These are phyloP conservation scores for Solanum bulbocastanum DNA, from an alignment of 257 asterid genomes.

Conservation along the genomic window DNA sequence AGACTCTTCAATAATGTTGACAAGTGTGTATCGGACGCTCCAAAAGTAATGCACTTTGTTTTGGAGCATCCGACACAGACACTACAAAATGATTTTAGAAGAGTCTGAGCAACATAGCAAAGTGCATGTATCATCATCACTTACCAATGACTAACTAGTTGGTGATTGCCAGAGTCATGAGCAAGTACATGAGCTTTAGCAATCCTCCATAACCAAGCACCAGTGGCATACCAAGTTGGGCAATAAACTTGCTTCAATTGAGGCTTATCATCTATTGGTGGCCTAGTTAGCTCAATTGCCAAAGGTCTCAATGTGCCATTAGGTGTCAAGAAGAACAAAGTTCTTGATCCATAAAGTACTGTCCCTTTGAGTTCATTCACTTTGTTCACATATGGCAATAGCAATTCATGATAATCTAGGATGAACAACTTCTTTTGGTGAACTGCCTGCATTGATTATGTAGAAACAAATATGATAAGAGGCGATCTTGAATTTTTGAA, in stretches of 20 bases:
- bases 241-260: conserved; percentile 48
- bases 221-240: conserved; percentile 44
- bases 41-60: not conserved
- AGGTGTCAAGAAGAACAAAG: conserved; percentile 47
- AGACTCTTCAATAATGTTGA: not conserved
- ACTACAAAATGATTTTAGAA: not conserved
- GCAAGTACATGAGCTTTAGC: conserved; percentile 69
- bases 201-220: conserved; percentile 65
- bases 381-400: conserved; percentile 54
- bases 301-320: conserved; percentile 43
- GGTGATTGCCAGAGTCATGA: conserved; percentile 72
- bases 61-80: not conserved
- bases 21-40: not conserved
- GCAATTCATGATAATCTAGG: conserved; percentile 61
- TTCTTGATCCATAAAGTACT: conserved; percentile 68
- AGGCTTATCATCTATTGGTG: conserved; percentile 45
- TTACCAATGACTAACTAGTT: conserved; percentile 73
- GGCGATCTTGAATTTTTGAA: too few species aligned
- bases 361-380: conserved; percentile 48
- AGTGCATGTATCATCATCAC: not conserved
- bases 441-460: conserved; percentile 37
- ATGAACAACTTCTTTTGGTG: conserved; percentile 55
- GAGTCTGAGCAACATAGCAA: not conserved
- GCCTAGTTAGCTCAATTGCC: conserved; percentile 69
- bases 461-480: too few species aligned